Evolutionary conservation across 345 rosid genomes (phyloP).

Genomic region (Acer saccharum): DNA sequence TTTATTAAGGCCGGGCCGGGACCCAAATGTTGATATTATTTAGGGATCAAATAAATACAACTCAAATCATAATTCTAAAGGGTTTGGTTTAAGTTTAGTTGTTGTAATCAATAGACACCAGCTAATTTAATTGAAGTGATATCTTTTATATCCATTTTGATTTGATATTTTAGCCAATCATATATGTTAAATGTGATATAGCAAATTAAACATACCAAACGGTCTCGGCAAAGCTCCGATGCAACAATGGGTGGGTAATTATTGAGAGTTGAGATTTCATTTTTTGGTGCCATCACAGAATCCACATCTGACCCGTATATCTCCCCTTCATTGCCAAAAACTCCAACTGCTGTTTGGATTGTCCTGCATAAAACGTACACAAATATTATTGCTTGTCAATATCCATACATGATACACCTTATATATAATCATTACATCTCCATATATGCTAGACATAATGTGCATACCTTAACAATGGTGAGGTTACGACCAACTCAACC

Average conservation of each 20-base stretch:
- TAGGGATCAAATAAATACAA: too few species aligned
- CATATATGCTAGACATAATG: neutral
- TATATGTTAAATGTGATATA: neutral
- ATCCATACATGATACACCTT: neutral
- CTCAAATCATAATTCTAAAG: too few species aligned
- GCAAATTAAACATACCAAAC: conserved; percentile 40
- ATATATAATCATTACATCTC: neutral
- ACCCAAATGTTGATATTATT: too few species aligned
- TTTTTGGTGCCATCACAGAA: conserved; percentile 39
- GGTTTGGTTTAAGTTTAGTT: too few species aligned
- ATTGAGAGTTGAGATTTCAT: conserved; percentile 42
- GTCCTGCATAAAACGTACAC: conserved; percentile 42
- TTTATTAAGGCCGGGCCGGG: too few species aligned
- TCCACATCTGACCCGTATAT: conserved; percentile 40
- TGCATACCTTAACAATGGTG: conserved; percentile 59
- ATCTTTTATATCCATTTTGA: neutral
- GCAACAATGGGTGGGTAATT: conserved; percentile 57
- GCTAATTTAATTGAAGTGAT: neutral
- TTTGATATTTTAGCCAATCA: neutral
- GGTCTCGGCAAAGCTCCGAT: conserved; percentile 67
- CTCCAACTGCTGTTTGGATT: conserved; percentile 74
- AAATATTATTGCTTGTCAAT: neutral
- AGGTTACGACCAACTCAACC: conserved; percentile 63
- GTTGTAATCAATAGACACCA: too few species aligned
- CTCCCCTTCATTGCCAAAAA: conserved; percentile 48